These are phyloP conservation scores for Metarhizium album DNA, from an alignment of 2,329 filamentous ascomycete genomes.

Conservation along the genomic window DNA sequence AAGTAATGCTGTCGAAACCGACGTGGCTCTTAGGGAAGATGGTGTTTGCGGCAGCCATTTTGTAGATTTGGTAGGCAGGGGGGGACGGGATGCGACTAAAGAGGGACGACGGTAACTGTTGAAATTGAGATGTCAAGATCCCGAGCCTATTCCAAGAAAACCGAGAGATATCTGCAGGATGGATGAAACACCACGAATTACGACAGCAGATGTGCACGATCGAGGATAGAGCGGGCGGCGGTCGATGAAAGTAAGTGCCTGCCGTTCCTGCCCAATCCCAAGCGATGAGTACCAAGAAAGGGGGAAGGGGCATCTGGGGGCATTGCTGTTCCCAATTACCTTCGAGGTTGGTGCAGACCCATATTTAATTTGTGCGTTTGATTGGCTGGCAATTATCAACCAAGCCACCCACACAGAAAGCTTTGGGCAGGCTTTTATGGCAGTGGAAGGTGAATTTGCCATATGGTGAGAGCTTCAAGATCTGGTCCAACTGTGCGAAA, in stretches of 20 bases:
- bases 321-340: too few species aligned
- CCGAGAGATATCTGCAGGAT: constrained; percentile 1
- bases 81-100: background rate
- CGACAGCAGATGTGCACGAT: constrained; percentile 6
- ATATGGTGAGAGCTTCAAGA: constrained; percentile 10
- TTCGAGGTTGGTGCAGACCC: constrained; percentile 20
- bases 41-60: constrained; percentile 59
- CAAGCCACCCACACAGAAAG: constrained; percentile 14
- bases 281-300: constrained; percentile 37
- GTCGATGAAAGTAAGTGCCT: constrained; percentile 5
- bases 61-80: constrained; percentile 34
- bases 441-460: constrained; percentile 5
- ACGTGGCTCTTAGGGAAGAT: constrained; percentile 95
- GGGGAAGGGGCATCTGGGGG: constrained; percentile 26
- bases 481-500: background rate
- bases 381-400: constrained; percentile 16
- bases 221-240: constrained; percentile 2
- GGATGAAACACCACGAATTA: constrained; percentile 15
- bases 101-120: constrained; percentile 10
- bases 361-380: constrained; percentile 18
- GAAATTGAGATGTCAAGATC: constrained; percentile 14
- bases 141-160: constrained; percentile 26
- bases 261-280: constrained; percentile 27
- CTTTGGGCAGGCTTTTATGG: constrained; percentile 19
- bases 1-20: constrained; percentile 99